These are phyloP conservation scores for Biancaea sappan DNA, from an alignment of 306 rosid species.

Conservation along the genomic window DNA sequence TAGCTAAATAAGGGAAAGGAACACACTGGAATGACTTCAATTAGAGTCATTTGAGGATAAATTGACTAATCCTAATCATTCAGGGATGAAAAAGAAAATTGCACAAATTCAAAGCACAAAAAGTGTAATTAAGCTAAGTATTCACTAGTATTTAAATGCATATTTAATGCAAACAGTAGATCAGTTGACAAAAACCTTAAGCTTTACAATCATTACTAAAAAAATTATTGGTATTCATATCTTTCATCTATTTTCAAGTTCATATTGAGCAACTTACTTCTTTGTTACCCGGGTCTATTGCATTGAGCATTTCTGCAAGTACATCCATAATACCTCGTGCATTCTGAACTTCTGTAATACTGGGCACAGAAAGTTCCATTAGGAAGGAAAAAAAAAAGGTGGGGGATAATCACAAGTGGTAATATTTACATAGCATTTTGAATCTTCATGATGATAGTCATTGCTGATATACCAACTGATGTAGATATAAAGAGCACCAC, in stretches of 20 bases:
- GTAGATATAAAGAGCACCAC: background rate
- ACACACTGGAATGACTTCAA: background rate
- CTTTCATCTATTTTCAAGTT: conserved; percentile 26
- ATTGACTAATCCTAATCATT: background rate
- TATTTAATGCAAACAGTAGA: conserved; percentile 25
- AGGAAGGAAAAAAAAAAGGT: conserved; percentile 15
- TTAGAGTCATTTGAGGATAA: background rate
- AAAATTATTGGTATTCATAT: background rate
- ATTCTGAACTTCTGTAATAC: conserved; percentile 94
- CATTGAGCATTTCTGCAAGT: conserved; percentile 91
- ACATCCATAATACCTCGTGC: conserved; percentile 97
- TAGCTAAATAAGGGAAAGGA: background rate
- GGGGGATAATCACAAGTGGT: background rate
- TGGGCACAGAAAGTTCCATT: conserved; percentile 43
- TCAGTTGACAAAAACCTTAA: conserved; percentile 14
- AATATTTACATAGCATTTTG: conserved; percentile 3
- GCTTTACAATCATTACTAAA: background rate
- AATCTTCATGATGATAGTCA: conserved; percentile 6
- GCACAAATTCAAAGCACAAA: background rate
- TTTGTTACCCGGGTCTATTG: conserved; percentile 78
- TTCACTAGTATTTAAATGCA: background rate
- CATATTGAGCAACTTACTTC: conserved; percentile 58
- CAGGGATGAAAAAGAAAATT: background rate
- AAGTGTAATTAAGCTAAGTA: background rate
- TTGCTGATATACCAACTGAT: background rate